Percentiles rank a stretch among this genome's conserved stretches.
Conservation (phyloP, 2,329 filamentous ascomycete genomes). For the Xylariaceae sp. region DNA sequence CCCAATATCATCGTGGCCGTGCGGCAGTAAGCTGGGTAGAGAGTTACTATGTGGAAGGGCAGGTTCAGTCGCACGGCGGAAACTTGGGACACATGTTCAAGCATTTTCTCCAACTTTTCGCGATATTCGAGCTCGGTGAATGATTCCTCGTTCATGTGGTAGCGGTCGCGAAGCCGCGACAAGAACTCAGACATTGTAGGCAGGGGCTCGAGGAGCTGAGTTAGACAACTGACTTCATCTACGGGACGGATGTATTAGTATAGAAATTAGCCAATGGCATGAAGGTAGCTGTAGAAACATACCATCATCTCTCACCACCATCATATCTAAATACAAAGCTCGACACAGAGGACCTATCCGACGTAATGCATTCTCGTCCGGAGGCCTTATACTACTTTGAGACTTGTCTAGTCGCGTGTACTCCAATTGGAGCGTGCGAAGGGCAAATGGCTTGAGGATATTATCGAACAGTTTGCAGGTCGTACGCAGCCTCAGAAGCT, state of each 20-base stretch:
- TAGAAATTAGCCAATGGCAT: background rate
- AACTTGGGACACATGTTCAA: constrained; percentile 49
- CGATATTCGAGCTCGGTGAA: constrained; percentile 55
- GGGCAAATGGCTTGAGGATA: constrained; percentile 48
- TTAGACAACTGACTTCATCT: constrained; percentile 55
- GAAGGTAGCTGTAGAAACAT: constrained; percentile 24
- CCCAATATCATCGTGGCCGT: constrained; percentile 56
- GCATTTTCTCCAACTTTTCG: constrained; percentile 43
- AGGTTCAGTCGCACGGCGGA: constrained; percentile 53
- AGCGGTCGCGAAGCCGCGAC: constrained; percentile 45
- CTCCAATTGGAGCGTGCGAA: constrained; percentile 53
- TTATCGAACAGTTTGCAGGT: constrained; percentile 54
- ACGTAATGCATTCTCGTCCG: constrained; percentile 45
- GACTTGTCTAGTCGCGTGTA: constrained; percentile 49
- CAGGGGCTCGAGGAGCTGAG: constrained; percentile 48
- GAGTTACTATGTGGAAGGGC: constrained; percentile 52
- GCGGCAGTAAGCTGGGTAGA: constrained; percentile 41
- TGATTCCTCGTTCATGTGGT: constrained; percentile 51
- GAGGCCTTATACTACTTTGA: constrained; percentile 37
- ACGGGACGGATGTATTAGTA: background rate
- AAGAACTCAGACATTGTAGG: constrained; percentile 51
- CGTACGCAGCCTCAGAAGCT: constrained; percentile 47
- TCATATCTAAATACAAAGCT: constrained; percentile 54
- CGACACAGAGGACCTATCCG: constrained; percentile 52
- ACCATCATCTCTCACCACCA: constrained; percentile 57